Conservation (phyloP, 1,139 yeast genomes). For the Hemisphaericaspora xylanilytica region DNA sequence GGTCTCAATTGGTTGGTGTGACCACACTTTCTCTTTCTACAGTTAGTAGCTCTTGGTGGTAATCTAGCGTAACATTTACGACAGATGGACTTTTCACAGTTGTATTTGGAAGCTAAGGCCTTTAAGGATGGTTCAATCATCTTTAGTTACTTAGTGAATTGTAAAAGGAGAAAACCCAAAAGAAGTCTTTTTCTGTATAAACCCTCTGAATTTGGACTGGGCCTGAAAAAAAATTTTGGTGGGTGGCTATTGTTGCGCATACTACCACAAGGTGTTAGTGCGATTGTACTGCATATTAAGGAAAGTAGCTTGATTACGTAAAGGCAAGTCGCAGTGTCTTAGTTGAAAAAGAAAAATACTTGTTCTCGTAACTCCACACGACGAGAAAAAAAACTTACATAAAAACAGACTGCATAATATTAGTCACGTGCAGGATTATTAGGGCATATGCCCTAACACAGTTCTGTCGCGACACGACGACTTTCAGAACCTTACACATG, state of each 20-base stretch:
- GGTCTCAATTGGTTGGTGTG: constrained; percentile 99
- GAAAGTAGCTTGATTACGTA: too few relatives aligned
- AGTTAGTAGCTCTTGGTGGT: constrained; percentile 99
- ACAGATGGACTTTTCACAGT: constrained; percentile 99
- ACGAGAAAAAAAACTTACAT: neutral
- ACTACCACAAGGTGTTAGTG: too few relatives aligned
- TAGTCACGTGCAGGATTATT: constrained; percentile 2
- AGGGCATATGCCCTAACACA: constrained; percentile 3
- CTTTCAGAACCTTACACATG: neutral
- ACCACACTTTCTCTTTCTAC: constrained; percentile 99
- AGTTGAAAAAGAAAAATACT: neutral
- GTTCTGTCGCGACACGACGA: constrained; percentile 3
- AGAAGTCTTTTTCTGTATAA: constrained; percentile 1
- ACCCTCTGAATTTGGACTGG: neutral
- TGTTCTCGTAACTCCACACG: neutral
- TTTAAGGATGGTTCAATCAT: constrained; percentile 99
- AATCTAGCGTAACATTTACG: constrained; percentile 99
- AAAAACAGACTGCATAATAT: neutral
- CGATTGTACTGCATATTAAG: constrained; percentile 3
- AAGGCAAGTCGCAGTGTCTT: too few relatives aligned
- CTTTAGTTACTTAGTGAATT: constrained; percentile 20
- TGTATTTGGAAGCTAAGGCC: constrained; percentile 98
- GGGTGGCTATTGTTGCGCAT: neutral
- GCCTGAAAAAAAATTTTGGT: constrained; percentile 2
- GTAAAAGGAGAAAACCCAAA: constrained; percentile 1